A percentile compares a stretch with the other conserved stretches of the same genome.
Conservation (phyloP, 441 rosid species). For the Brassica balearica region DNA sequence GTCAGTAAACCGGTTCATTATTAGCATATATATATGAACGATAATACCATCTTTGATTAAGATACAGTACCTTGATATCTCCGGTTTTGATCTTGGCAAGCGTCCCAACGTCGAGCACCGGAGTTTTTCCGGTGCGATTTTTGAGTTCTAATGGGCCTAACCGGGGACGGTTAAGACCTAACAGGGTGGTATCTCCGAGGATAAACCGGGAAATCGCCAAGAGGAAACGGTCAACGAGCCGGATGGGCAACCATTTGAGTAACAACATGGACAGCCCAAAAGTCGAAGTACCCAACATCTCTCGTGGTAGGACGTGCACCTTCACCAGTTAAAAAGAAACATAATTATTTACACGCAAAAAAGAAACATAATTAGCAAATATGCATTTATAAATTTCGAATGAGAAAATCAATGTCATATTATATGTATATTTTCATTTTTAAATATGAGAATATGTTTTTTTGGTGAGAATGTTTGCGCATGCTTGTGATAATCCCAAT, state of each 20-base stretch:
- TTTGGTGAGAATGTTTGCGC: conserved; percentile 56
- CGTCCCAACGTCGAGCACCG: conserved; percentile 68
- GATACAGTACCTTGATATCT: conserved; percentile 58
- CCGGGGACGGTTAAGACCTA: conserved; percentile 62
- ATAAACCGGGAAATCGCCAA: conserved; percentile 61
- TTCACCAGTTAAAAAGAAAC: conserved; percentile 35
- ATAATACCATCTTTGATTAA: too few relatives aligned
- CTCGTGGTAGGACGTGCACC: conserved; percentile 86
- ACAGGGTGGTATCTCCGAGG: conserved; percentile 62
- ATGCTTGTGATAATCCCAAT: conserved; percentile 72
- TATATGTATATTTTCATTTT: not conserved
- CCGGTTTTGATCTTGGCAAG: conserved; percentile 68
- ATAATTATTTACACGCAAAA: not conserved
- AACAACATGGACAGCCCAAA: conserved; percentile 84
- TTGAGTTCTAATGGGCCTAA: conserved; percentile 69
- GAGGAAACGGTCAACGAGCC: conserved; percentile 66
- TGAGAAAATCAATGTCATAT: conserved; percentile 13
- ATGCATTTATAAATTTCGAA: conserved; percentile 17
- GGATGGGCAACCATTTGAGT: conserved; percentile 75
- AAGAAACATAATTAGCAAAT: conserved; percentile 27
- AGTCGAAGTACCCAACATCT: conserved; percentile 80
- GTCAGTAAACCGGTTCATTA: conserved; percentile 16
- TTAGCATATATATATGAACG: not conserved
- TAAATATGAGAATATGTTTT: not conserved
- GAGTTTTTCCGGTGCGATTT: conserved; percentile 66